These are phyloP conservation scores for Hydnum rufescens DNA, from an alignment of 768 basidiomycete genomes.

Conservation along the genomic window DNA sequence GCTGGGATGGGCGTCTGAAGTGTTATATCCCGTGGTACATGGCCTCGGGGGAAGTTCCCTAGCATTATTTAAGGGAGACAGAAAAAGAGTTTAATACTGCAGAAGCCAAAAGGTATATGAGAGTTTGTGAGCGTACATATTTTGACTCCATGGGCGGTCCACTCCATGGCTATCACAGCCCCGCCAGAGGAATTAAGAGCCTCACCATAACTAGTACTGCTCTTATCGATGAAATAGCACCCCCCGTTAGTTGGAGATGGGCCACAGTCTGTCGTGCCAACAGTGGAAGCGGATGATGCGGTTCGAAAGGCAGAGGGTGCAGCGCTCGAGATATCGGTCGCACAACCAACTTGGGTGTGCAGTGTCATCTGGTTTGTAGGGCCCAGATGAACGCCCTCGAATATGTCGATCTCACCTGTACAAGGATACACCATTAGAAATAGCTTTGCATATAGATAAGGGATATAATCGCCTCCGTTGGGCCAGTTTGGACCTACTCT, in stretches of 20 bases:
- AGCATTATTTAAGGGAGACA: not conserved
- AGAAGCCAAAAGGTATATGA: not conserved
- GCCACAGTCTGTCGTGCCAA: not conserved
- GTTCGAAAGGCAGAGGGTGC: not conserved
- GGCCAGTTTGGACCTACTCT: slow-evolving; percentile 32
- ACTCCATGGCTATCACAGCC: slow-evolving; percentile 19
- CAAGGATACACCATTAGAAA: slow-evolving; percentile 9
- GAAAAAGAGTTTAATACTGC: not conserved
- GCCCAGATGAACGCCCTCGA: slow-evolving; percentile 10
- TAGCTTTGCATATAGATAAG: slow-evolving; percentile 17
- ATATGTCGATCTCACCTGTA: slow-evolving; percentile 11
- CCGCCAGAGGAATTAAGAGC: slow-evolving; percentile 15
- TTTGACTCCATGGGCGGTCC: slow-evolving; percentile 13
- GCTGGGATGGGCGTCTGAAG: slow-evolving; percentile 5
- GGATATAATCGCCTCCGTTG: slow-evolving; percentile 20
- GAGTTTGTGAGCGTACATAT: slow-evolving; percentile 6
- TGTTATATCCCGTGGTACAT: slow-evolving; percentile 6
- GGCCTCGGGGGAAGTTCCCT: slow-evolving; percentile 10
- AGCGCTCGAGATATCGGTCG: not conserved
- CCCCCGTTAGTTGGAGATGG: slow-evolving; percentile 12
- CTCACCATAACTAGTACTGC: slow-evolving; percentile 3
- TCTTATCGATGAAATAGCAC: slow-evolving; percentile 17
- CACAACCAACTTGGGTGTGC: slow-evolving; percentile 8
- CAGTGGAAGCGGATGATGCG: not conserved
- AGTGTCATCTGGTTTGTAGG: slow-evolving; percentile 10